phyloP scores from a whole-genome alignment of 306 rosid genomes.

The Casuarina equisetifolia region DNA sequence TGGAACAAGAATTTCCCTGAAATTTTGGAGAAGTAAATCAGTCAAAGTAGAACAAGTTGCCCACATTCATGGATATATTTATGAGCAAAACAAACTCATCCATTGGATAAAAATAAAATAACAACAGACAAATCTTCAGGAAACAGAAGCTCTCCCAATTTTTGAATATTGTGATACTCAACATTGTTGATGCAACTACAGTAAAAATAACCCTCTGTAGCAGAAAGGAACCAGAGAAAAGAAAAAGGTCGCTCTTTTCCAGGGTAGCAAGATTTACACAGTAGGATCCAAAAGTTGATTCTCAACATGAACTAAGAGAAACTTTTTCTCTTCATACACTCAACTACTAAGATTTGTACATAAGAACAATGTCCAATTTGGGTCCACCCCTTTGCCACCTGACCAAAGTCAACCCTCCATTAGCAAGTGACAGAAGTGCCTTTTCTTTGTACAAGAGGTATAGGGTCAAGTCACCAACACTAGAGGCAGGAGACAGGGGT shows the following conservation, averaged over 20 bases:
- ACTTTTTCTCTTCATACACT: background rate
- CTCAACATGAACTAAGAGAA: background rate
- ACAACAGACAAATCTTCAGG: background rate
- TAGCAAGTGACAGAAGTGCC: background rate
- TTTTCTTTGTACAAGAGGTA: background rate
- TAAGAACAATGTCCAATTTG: background rate
- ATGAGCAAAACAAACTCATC: background rate
- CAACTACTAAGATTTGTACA: background rate
- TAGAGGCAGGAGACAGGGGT: background rate
- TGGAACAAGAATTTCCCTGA: background rate
- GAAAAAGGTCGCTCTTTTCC: background rate
- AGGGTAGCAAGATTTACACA: background rate
- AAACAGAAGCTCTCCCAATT: background rate
- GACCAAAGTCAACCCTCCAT: background rate
- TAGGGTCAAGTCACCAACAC: background rate
- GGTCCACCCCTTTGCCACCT: background rate
- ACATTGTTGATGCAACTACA: background rate
- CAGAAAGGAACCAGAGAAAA: conserved; percentile 10
- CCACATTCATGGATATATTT: background rate
- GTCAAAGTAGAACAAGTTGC: background rate
- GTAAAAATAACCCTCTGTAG: background rate
- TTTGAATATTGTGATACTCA: background rate
- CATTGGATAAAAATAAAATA: background rate
- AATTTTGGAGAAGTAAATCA: background rate
- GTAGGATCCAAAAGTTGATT: background rate